Percentiles rank a stretch among this genome's conserved stretches.
These are phyloP conservation scores for Suillus cothurnatus DNA, from an alignment of 768 basidiomycete species.

Conservation along the genomic window DNA sequence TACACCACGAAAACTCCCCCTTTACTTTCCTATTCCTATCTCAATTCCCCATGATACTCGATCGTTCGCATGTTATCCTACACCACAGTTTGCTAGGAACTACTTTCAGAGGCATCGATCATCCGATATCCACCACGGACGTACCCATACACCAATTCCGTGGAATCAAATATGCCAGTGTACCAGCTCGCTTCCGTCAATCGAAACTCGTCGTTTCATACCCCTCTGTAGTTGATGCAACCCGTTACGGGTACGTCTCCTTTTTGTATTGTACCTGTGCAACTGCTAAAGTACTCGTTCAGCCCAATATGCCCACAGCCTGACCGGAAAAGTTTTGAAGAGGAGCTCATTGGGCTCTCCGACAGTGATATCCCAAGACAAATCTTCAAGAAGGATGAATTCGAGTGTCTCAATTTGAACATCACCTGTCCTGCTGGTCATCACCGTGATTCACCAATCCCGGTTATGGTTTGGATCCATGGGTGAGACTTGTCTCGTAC, in stretches of 20 bases:
- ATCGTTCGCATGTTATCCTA: conserved; percentile 34
- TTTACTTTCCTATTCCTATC: background rate
- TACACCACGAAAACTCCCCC: background rate
- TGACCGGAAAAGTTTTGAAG: conserved; percentile 51
- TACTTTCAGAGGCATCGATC: conserved; percentile 66
- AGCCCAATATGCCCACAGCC: conserved; percentile 81
- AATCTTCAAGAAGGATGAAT: conserved; percentile 65
- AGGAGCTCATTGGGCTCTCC: conserved; percentile 60
- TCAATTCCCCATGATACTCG: conserved; percentile 29
- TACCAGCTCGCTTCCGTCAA: conserved; percentile 77
- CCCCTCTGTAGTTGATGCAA: conserved; percentile 59
- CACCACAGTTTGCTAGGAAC: conserved; percentile 60
- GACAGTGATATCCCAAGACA: conserved; percentile 56
- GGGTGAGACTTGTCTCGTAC: conserved; percentile 54
- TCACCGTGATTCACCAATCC: conserved; percentile 52
- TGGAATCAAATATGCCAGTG: conserved; percentile 76
- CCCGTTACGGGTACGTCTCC: conserved; percentile 61
- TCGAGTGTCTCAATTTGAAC: conserved; percentile 79
- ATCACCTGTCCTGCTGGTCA: conserved; percentile 73
- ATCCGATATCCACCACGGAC: conserved; percentile 57
- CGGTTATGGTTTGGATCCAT: conserved; percentile 88
- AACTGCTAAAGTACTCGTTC: conserved; percentile 11
- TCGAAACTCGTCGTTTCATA: conserved; percentile 63
- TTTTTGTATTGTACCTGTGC: conserved; percentile 2
- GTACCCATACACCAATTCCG: conserved; percentile 68